phyloP scores from a whole-genome alignment of 306 rosid species.

The Lupinus albus region DNA sequence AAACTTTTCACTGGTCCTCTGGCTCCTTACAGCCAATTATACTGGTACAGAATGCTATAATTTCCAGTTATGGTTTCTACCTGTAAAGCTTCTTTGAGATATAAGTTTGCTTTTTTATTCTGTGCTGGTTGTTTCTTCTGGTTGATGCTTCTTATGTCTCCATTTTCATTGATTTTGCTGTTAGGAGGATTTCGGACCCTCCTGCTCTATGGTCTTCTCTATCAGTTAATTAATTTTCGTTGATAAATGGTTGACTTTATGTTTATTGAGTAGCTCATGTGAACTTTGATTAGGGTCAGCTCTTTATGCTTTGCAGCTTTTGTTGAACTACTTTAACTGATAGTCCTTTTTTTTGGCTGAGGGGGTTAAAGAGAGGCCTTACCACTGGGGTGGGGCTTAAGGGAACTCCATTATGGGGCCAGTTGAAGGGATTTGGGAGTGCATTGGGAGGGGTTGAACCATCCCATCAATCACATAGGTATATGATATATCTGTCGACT shows the following conservation, averaged over 20 bases:
- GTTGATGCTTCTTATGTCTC: background rate
- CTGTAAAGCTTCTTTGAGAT: background rate
- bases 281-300: background rate
- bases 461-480: background rate
- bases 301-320: background rate
- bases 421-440: background rate
- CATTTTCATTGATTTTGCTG: slow-evolving; percentile 10
- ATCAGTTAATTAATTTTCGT: slow-evolving; percentile 10
- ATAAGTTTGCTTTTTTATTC: background rate
- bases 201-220: background rate
- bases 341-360: background rate
- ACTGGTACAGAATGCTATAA: background rate
- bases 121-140: background rate
- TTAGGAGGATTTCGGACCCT: slow-evolving; percentile 6
- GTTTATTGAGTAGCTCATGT: slow-evolving; percentile 7
- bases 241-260: slow-evolving; percentile 9
- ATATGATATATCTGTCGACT: background rate
- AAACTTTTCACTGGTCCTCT: slow-evolving; percentile 8
- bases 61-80: slow-evolving; percentile 17
- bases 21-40: background rate
- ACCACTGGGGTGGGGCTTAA: background rate
- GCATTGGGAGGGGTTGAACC: background rate
- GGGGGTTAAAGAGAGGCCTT: background rate
- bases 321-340: background rate
- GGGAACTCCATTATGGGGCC: background rate